Conservation (phyloP, 2,329 filamentous ascomycete genomes). For the Pleurostoma richardsiae region DNA sequence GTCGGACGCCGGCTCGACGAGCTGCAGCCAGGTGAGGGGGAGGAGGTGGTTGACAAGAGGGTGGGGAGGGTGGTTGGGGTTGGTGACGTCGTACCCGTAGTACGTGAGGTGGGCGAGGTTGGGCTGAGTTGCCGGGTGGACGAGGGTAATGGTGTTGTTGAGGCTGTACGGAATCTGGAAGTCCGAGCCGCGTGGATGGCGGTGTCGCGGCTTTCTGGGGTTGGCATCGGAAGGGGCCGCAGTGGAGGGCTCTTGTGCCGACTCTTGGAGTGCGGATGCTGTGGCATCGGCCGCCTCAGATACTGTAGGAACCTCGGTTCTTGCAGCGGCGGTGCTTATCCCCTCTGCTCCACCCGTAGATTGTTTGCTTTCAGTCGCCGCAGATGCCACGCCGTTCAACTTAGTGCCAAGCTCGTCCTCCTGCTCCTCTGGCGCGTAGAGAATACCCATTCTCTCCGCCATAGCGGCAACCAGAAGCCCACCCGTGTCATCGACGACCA, state of each 20-base stretch:
- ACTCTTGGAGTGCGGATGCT: neutral
- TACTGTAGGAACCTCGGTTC: neutral
- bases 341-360: neutral
- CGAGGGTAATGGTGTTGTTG: constrained; percentile 72
- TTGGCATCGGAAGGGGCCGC: neutral
- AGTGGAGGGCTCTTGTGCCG: neutral
- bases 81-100: constrained; percentile 75
- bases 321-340: neutral
- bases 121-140: constrained; percentile 79
- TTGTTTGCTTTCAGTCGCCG: constrained; percentile 4
- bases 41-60: constrained; percentile 80
- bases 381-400: constrained; percentile 2
- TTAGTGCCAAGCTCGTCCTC: constrained; percentile 10
- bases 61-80: constrained; percentile 61
- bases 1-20: constrained; percentile 73
- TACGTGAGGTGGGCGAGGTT: constrained; percentile 86
- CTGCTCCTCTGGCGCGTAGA: constrained; percentile 44
- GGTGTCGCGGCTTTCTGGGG: neutral
- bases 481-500: constrained; percentile 82
- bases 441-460: constrained; percentile 82
- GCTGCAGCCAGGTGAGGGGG: constrained; percentile 85
- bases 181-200: constrained; percentile 26
- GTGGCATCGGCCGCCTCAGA: neutral
- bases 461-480: constrained; percentile 77
- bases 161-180: constrained; percentile 61